These are phyloP conservation scores for Solanum sparsipilum DNA, from an alignment of 257 asterid genomes.

Conservation along the genomic window DNA sequence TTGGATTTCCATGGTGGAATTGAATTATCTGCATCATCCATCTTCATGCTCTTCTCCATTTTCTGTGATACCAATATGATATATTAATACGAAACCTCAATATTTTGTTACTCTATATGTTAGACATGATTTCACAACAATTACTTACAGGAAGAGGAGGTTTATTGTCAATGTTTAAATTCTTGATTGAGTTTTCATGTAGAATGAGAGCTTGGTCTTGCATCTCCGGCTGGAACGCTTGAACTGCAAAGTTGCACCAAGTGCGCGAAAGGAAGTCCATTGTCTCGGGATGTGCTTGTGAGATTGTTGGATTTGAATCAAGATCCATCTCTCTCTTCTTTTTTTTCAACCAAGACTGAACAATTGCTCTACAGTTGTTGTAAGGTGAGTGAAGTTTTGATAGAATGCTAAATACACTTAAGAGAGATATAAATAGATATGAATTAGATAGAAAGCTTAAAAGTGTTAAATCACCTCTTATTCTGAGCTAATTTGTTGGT, in stretches of 20 bases:
- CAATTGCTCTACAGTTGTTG: slow-evolving; percentile 9
- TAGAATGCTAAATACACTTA: not conserved
- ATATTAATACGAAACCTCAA: not conserved
- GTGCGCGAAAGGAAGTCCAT: slow-evolving; percentile 78
- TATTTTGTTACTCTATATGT: not conserved
- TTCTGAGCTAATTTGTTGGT: not conserved
- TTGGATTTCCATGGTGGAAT: slow-evolving; percentile 73
- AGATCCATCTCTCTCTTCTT: slow-evolving; percentile 29
- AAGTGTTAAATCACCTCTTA: not conserved
- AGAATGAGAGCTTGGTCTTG: slow-evolving; percentile 42
- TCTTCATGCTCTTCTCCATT: slow-evolving; percentile 32
- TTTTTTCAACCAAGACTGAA: not conserved
- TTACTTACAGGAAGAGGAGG: slow-evolving; percentile 41
- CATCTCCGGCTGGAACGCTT: slow-evolving; percentile 52
- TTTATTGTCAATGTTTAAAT: slow-evolving; percentile 21
- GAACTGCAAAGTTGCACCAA: slow-evolving; percentile 86
- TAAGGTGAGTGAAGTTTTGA: slow-evolving; percentile 5
- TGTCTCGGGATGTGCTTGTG: slow-evolving; percentile 92
- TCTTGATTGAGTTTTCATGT: slow-evolving; percentile 30
- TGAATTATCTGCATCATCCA: slow-evolving; percentile 47
- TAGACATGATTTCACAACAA: not conserved
- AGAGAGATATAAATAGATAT: not conserved
- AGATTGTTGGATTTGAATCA: slow-evolving; percentile 39
- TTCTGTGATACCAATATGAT: slow-evolving; percentile 28
- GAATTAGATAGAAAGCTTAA: not conserved